Percentiles rank a stretch among this genome's conserved stretches.
phyloP scores from a whole-genome alignment of 1,284 basidiomycete species.

The Cystobasidiaceae sp. region DNA sequence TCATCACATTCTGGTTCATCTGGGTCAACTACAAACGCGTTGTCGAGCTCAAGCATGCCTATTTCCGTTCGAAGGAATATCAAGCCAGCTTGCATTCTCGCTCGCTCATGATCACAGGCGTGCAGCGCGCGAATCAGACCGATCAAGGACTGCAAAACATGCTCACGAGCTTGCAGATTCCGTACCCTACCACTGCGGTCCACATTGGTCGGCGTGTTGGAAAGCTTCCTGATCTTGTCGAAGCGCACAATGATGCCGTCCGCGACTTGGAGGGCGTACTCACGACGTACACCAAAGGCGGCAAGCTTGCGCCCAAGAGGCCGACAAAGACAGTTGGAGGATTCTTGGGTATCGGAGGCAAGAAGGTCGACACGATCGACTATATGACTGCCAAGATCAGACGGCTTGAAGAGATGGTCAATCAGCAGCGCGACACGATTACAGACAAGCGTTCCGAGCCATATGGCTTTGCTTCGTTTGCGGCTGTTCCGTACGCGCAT shows the following conservation, averaged over 20 bases:
- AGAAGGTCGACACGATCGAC: constrained; percentile 72
- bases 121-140: constrained; percentile 67
- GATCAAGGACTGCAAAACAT: constrained; percentile 56
- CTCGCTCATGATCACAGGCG: constrained; percentile 66
- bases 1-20: constrained; percentile 60
- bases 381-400: constrained; percentile 61
- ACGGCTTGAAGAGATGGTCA: constrained; percentile 62
- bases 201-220: constrained; percentile 74
- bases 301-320: constrained; percentile 64
- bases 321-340: constrained; percentile 69
- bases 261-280: constrained; percentile 73
- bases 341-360: constrained; percentile 68
- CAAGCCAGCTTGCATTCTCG: constrained; percentile 68
- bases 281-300: constrained; percentile 74
- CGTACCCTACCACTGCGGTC: constrained; percentile 76
- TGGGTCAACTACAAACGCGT: constrained; percentile 49
- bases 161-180: constrained; percentile 50
- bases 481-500: constrained; percentile 69
- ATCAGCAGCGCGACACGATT: constrained; percentile 52
- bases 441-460: constrained; percentile 60
- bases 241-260: constrained; percentile 76
- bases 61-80: constrained; percentile 73
- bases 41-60: constrained; percentile 44
- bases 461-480: constrained; percentile 54
- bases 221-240: constrained; percentile 64